Conservation (phyloP, 208 protist genomes). For the Leishmania tropica region DNA sequence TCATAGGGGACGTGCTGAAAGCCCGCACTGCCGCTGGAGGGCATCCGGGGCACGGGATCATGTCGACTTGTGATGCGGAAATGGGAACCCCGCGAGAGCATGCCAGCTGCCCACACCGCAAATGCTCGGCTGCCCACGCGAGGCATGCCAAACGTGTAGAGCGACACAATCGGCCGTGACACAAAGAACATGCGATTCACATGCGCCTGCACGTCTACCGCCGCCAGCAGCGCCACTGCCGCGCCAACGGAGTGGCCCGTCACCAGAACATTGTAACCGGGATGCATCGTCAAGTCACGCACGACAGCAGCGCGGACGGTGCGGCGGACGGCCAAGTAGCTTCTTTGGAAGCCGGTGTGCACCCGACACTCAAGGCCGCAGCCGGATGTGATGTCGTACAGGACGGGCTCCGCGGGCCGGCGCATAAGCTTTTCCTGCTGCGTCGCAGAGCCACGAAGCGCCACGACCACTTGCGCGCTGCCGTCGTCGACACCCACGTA, state of each 20-base stretch:
- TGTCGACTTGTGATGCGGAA: slow-evolving; percentile 39
- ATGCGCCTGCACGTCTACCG: slow-evolving; percentile 32
- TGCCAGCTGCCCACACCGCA: slow-evolving; percentile 24
- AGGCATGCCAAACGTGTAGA: slow-evolving; percentile 63
- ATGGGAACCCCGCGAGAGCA: slow-evolving; percentile 29
- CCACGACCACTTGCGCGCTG: slow-evolving; percentile 27
- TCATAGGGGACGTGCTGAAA: slow-evolving; percentile 40
- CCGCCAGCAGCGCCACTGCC: slow-evolving; percentile 41
- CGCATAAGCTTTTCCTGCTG: slow-evolving; percentile 47
- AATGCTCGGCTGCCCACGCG: slow-evolving; percentile 56
- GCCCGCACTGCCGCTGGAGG: slow-evolving; percentile 11
- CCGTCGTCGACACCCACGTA: slow-evolving; percentile 2
- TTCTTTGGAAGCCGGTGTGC: slow-evolving; percentile 41
- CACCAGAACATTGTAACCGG: slow-evolving; percentile 31
- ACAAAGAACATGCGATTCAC: slow-evolving; percentile 1
- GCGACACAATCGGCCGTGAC: slow-evolving; percentile 4
- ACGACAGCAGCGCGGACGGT: slow-evolving; percentile 13
- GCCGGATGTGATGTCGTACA: slow-evolving; percentile 24
- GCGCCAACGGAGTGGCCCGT: slow-evolving; percentile 65
- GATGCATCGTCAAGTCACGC: slow-evolving; percentile 17
- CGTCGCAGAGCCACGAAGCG: slow-evolving; percentile 42
- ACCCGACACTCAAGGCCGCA: slow-evolving; percentile 33
- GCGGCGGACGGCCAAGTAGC: slow-evolving; percentile 31
- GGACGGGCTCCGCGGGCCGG: slow-evolving; percentile 14
- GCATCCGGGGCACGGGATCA: slow-evolving; percentile 47